Evolutionary conservation across 768 basidiomycete species (phyloP).

Genomic region (Mycena vulgaris): DNA sequence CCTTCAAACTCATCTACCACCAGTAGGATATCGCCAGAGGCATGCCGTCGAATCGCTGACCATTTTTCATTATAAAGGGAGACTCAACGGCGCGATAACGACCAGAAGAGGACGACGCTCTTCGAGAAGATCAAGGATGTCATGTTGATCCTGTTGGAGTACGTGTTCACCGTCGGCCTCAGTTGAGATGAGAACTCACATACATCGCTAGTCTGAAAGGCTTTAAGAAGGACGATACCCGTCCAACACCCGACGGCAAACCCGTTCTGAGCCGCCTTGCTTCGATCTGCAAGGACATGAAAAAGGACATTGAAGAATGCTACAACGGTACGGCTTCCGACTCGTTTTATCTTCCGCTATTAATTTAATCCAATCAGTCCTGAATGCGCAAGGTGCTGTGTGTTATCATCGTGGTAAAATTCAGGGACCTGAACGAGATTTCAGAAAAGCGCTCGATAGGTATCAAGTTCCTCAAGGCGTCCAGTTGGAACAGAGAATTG

Average conservation of each 20-base stretch:
- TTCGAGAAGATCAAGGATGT: conserved; percentile 32
- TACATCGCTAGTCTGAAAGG: conserved; percentile 11
- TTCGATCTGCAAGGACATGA: conserved; percentile 23
- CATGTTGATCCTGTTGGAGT: conserved; percentile 29
- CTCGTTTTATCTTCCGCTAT: neutral
- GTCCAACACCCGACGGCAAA: conserved; percentile 16
- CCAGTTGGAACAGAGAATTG: conserved; percentile 27
- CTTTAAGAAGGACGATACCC: conserved; percentile 19
- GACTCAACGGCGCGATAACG: conserved; percentile 24
- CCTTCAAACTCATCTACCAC: conserved; percentile 29
- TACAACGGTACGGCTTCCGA: conserved; percentile 25
- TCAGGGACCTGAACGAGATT: too few species aligned
- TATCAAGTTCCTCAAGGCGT: conserved; percentile 29
- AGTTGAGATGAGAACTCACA: neutral
- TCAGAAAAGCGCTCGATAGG: conserved; percentile 19
- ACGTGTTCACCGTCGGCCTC: neutral
- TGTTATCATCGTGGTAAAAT: too few species aligned
- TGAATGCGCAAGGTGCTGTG: conserved; percentile 25
- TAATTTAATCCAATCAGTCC: neutral
- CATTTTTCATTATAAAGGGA: conserved; percentile 19
- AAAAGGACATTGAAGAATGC: conserved; percentile 31
- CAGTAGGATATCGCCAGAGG: conserved; percentile 12
- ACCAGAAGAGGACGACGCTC: conserved; percentile 15
- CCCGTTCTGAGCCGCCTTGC: conserved; percentile 26
- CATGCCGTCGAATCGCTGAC: neutral